Conservation (phyloP, 805 yeast species). For the Cyberlindnera meyerae region DNA sequence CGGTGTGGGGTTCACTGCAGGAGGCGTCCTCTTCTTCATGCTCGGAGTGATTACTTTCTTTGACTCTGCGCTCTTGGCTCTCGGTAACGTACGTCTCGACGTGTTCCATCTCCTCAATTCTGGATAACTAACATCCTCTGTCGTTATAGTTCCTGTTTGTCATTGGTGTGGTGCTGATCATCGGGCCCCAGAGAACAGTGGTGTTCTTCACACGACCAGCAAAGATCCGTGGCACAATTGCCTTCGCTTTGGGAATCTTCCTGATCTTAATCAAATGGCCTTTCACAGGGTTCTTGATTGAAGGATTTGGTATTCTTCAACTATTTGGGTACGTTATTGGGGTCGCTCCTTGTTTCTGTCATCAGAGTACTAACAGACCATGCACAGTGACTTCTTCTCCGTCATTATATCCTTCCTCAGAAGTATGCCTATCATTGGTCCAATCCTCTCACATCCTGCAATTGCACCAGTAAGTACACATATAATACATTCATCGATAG, state of each 20-base stretch:
- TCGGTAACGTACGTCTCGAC: constrained; percentile 62
- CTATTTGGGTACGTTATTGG: constrained; percentile 58
- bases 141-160: constrained; percentile 22
- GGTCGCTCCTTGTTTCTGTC: too few relatives aligned
- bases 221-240: constrained; percentile 81
- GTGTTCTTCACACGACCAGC: constrained; percentile 82
- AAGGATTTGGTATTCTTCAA: constrained; percentile 83
- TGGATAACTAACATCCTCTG: neutral
- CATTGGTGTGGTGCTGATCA: constrained; percentile 78
- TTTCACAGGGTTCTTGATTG: constrained; percentile 79
- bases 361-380: constrained; percentile 23
- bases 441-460: constrained; percentile 70
- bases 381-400: constrained; percentile 67
- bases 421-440: constrained; percentile 85
- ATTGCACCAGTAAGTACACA: constrained; percentile 67
- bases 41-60: constrained; percentile 83
- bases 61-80: constrained; percentile 81
- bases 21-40: constrained; percentile 61
- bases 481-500: too few relatives aligned
- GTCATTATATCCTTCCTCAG: constrained; percentile 83
- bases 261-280: constrained; percentile 73
- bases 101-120: neutral
- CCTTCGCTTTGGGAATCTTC: constrained; percentile 70
- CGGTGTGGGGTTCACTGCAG: constrained; percentile 90
- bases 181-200: constrained; percentile 81